phyloP scores from a whole-genome alignment of 1,139 yeast species.

The Hyphopichia pseudoburtonii region DNA sequence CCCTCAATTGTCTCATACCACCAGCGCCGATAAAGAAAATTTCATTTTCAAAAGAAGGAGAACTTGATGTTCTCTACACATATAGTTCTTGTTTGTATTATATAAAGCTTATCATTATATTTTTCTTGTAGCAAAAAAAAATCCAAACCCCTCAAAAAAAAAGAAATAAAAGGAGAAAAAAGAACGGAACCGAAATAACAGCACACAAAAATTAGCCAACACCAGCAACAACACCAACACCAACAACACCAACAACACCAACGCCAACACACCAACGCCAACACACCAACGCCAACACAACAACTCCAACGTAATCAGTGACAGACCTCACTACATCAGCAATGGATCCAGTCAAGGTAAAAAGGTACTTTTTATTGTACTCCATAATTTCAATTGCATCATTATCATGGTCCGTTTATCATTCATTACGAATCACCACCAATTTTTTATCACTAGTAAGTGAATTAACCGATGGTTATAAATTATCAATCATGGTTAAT shows the following conservation, averaged over 20 bases:
- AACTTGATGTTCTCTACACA: no score
- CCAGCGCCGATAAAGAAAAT: background rate
- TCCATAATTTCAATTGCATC: constrained; percentile 22
- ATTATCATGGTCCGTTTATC: constrained; percentile 27
- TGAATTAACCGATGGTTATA: constrained; percentile 36
- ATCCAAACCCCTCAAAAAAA: no score
- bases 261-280: no score
- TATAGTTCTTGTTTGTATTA: no score
- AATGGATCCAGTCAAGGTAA: constrained; percentile 9
- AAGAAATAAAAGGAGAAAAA: background rate
- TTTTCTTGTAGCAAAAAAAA: no score
- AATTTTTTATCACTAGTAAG: constrained; percentile 29
- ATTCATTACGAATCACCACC: constrained; percentile 25
- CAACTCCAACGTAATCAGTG: background rate
- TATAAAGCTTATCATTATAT: no score
- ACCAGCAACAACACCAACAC: background rate
- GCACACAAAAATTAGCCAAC: background rate
- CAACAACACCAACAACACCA: background rate
- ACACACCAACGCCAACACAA: background rate
- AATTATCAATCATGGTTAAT: constrained; percentile 33
- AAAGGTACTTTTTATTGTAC: constrained; percentile 26
- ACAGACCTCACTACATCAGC: no score
- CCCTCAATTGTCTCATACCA: constrained; percentile 1
- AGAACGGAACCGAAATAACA: background rate
- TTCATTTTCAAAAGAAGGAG: constrained; percentile 1